Evolutionary conservation across 2,329 filamentous ascomycete genomes (phyloP).

Genomic region (Chaetomium sp.): DNA sequence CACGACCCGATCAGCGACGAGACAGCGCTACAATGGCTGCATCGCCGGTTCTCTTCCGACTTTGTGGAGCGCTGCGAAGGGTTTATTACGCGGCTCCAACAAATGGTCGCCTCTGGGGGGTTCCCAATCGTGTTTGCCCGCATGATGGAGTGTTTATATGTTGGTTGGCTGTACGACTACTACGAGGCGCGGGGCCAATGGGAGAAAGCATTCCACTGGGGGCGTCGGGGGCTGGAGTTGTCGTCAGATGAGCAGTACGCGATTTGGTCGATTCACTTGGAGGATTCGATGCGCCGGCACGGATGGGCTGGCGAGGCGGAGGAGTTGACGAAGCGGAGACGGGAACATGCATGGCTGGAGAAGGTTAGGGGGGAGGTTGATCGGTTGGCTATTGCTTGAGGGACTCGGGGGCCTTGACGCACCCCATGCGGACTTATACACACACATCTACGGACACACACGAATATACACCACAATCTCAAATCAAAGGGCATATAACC

Average conservation of each 20-base stretch:
- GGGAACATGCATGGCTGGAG: constrained; percentile 19
- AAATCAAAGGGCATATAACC: too few relatives aligned
- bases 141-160: constrained; percentile 20
- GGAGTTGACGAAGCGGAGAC: constrained; percentile 14
- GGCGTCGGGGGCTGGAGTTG: constrained; percentile 15
- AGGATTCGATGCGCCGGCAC: constrained; percentile 19
- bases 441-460: too few relatives aligned
- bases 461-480: too few relatives aligned
- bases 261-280: constrained; percentile 22
- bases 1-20: constrained; percentile 15
- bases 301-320: constrained; percentile 19
- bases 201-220: constrained; percentile 19
- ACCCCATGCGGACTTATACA: too few relatives aligned
- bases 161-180: constrained; percentile 23
- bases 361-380: constrained; percentile 20
- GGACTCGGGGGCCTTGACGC: too few relatives aligned
- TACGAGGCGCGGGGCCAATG: constrained; percentile 20
- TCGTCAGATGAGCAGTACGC: constrained; percentile 22
- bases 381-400: not conserved
- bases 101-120: not conserved
- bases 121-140: constrained; percentile 11
- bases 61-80: constrained; percentile 14
- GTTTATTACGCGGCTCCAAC: not conserved
- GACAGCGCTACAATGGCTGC: constrained; percentile 18
- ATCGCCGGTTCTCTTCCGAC: constrained; percentile 11